phyloP scores from a whole-genome alignment of 2,329 filamentous ascomycete species.

The Tolypocladium tundrense region DNA sequence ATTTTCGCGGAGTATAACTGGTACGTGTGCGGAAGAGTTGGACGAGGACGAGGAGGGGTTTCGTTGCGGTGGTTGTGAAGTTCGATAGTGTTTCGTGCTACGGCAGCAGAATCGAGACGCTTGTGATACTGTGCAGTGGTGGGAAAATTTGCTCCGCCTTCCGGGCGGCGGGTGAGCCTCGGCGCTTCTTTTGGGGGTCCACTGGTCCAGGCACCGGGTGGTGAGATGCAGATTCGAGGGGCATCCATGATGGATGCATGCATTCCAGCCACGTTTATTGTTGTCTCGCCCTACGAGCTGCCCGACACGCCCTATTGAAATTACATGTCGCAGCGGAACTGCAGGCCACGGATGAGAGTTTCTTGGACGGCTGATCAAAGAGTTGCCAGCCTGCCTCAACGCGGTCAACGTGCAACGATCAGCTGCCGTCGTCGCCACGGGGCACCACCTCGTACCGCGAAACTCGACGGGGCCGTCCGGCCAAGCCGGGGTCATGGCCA shows the following conservation, averaged over 20 bases:
- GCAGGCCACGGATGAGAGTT: neutral
- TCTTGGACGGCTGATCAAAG: neutral
- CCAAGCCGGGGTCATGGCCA: neutral
- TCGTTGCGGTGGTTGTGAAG: neutral
- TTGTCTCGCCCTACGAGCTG: neutral
- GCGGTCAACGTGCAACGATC: neutral
- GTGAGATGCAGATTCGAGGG: neutral
- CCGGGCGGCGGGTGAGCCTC: neutral
- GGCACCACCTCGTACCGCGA: neutral
- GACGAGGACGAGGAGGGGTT: neutral
- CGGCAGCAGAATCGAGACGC: neutral
- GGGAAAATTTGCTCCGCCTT: slow-evolving; percentile 7
- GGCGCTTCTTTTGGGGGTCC: neutral
- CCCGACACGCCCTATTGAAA: neutral
- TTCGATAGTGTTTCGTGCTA: neutral
- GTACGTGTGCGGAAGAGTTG: neutral
- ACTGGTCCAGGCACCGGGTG: neutral
- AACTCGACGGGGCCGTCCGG: neutral
- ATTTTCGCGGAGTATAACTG: slow-evolving; percentile 9
- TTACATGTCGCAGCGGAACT: neutral
- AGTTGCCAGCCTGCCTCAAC: neutral
- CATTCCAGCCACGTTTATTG: neutral
- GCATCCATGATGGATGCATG: neutral
- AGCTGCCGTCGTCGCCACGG: neutral
- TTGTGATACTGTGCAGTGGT: neutral